Percentiles rank a stretch among this genome's conserved stretches.
phyloP scores from a whole-genome alignment of 768 basidiomycete genomes.

The Leccinum truebloodii region DNA sequence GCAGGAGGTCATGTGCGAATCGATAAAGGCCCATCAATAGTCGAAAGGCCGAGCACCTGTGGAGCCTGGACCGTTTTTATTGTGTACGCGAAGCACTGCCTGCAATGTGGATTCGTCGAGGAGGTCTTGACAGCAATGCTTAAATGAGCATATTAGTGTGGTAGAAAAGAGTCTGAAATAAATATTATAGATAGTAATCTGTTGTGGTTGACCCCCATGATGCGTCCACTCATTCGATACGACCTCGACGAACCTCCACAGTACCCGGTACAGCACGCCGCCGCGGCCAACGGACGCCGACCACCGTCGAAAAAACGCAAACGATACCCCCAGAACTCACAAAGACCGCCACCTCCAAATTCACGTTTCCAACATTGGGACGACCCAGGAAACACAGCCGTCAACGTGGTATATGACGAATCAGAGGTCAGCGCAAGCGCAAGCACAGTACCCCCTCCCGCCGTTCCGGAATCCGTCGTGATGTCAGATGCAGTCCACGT shows the following conservation, averaged over 20 bases:
- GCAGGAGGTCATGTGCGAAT: too few species aligned
- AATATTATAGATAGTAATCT: too few species aligned
- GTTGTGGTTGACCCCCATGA: slow-evolving; percentile 4
- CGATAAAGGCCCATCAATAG: too few species aligned
- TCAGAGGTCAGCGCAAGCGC: neutral
- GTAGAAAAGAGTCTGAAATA: too few species aligned
- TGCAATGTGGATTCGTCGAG: too few species aligned
- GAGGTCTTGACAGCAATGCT: too few species aligned
- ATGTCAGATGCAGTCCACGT: neutral
- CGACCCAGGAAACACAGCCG: slow-evolving; percentile 33
- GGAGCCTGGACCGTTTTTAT: too few species aligned
- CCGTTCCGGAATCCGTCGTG: neutral
- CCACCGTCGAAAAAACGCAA: slow-evolving; percentile 58
- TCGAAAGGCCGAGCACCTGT: too few species aligned
- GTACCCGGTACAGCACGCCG: neutral
- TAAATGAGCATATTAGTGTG: too few species aligned
- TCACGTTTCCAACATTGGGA: slow-evolving; percentile 44
- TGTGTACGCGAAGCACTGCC: too few species aligned
- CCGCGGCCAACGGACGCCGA: slow-evolving; percentile 3
- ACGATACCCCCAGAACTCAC: slow-evolving; percentile 24
- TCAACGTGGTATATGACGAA: slow-evolving; percentile 30
- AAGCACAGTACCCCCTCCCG: neutral
- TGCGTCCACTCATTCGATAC: slow-evolving; percentile 32
- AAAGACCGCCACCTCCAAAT: slow-evolving; percentile 10
- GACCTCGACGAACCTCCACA: slow-evolving; percentile 24